Conservation (phyloP, 345 rosid genomes). For the Hibiscus trionum region DNA sequence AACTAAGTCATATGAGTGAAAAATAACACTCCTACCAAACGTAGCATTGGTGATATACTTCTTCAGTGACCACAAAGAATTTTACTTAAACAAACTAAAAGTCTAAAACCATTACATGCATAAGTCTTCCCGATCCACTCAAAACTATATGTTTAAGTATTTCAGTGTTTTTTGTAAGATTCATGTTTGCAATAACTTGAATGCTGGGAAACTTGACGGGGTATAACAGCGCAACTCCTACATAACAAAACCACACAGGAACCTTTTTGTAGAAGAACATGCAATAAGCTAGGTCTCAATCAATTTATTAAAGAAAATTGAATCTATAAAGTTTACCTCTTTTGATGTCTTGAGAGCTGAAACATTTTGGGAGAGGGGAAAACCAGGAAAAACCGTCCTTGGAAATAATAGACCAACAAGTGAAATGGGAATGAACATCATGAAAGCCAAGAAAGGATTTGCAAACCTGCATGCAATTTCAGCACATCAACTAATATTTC, state of each 20-base stretch:
- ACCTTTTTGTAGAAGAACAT: neutral
- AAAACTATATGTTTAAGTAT: neutral
- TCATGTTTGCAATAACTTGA: neutral
- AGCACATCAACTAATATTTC: conserved; percentile 2
- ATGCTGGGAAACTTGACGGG: conserved; percentile 2
- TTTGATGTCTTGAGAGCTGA: conserved; percentile 45
- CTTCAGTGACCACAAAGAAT: neutral
- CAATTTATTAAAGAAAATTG: neutral
- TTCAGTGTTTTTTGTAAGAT: neutral
- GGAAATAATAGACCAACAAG: conserved; percentile 76
- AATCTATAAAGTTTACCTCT: conserved; percentile 45
- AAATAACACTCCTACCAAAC: too few species aligned
- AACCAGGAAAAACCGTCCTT: conserved; percentile 39
- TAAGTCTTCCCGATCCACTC: neutral
- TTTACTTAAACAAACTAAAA: neutral
- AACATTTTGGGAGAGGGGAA: conserved; percentile 55
- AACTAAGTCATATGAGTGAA: too few species aligned
- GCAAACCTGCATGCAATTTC: conserved; percentile 74
- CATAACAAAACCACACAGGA: neutral
- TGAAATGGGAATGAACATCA: conserved; percentile 81
- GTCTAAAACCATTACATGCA: neutral
- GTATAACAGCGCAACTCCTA: neutral
- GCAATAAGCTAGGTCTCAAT: neutral
- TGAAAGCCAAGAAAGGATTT: conserved; percentile 71
- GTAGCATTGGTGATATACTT: neutral